These are phyloP conservation scores for Ampelomyces quisqualis DNA, from an alignment of 2,329 filamentous ascomycete genomes.

Conservation along the genomic window DNA sequence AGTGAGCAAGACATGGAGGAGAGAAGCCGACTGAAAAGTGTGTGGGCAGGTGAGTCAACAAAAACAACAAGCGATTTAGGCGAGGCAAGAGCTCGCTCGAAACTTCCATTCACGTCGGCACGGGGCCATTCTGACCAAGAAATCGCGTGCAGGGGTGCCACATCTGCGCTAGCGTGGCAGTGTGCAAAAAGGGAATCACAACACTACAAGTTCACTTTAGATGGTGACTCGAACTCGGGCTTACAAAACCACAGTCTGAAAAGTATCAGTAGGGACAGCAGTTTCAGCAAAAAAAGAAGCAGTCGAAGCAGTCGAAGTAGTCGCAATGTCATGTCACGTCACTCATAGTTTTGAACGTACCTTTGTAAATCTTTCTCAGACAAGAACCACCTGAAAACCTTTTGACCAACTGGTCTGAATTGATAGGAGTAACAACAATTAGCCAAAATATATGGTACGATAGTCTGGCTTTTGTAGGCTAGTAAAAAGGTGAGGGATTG, in stretches of 20 bases:
- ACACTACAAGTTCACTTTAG: neutral
- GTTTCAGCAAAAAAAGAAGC: neutral
- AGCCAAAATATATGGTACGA: neutral
- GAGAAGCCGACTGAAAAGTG: no score
- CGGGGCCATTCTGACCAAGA: neutral
- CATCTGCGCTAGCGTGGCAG: neutral
- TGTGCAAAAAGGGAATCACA: neutral
- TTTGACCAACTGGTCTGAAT: neutral
- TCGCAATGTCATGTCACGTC: neutral
- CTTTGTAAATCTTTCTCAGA: no score
- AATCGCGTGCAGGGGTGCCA: neutral
- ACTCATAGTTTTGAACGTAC: no score
- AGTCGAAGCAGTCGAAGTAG: neutral
- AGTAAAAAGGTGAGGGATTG: neutral
- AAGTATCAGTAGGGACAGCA: neutral
- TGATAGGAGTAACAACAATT: neutral
- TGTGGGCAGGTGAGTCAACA: neutral
- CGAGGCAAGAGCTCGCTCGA: no score
- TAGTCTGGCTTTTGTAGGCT: neutral
- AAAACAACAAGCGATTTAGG: neutral
- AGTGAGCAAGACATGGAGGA: no score
- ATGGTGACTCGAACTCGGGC: neutral
- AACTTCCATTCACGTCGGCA: neutral
- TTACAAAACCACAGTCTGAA: neutral
- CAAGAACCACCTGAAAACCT: no score